Percentiles rank a stretch among this genome's conserved stretches.
phyloP scores from a whole-genome alignment of 331 rosid genomes.

The Quercus phellos region DNA sequence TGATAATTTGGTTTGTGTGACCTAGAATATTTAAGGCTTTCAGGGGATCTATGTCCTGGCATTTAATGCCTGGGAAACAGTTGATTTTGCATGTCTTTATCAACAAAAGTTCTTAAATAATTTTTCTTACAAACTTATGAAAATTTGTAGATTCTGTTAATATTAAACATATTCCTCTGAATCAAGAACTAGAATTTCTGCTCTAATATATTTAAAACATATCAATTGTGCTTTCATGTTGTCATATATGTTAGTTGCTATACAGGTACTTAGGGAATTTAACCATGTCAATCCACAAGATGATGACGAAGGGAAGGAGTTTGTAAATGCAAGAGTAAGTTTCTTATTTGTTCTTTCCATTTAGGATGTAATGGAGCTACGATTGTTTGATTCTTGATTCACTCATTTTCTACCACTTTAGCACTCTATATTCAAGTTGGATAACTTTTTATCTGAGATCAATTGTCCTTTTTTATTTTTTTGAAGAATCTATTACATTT shows the following conservation, averaged over 20 bases:
- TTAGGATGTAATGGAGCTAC: neutral
- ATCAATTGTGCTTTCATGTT: neutral
- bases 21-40: no score
- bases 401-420: neutral
- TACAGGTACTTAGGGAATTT: conserved; percentile 90
- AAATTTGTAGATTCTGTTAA: neutral
- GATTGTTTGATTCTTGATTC: neutral
- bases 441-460: conserved; percentile 13
- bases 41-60: no score
- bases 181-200: neutral
- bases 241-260: conserved; percentile 23
- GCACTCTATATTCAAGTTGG: neutral
- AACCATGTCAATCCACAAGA: conserved; percentile 98
- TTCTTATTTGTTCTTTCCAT: conserved; percentile 4
- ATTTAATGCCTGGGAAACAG: no score
- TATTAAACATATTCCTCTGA: neutral
- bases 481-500: conserved; percentile 82
- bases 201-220: neutral
- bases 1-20: no score
- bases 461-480: conserved; percentile 18
- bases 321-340: conserved; percentile 70
- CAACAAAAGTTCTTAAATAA: neutral
- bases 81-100: neutral
- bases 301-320: conserved; percentile 87
- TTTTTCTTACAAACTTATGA: neutral